Percentiles rank a stretch among this genome's conserved stretches.
phyloP scores from a whole-genome alignment of 805 yeast genomes.

The Candida ipomoeae region DNA sequence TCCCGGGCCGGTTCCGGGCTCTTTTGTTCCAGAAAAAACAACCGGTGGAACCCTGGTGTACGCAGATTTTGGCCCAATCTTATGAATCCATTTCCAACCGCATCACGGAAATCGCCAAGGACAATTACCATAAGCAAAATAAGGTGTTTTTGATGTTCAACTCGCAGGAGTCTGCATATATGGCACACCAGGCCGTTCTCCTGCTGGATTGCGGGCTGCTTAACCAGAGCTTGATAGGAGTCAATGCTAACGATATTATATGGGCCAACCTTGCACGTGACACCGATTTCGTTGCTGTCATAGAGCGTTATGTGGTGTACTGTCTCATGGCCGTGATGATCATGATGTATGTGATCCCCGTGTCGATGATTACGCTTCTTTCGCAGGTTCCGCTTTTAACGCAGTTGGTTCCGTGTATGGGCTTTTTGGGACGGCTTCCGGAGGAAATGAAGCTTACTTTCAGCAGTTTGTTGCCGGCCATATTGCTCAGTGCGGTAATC shows the following conservation, averaged over 20 bases:
- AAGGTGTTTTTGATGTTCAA: conserved; percentile 63
- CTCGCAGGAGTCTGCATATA: conserved; percentile 52
- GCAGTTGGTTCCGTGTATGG: conserved; percentile 54
- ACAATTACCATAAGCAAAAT: conserved; percentile 23
- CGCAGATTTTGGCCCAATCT: conserved; percentile 15
- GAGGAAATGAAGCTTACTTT: conserved; percentile 47
- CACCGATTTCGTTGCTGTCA: conserved; percentile 31
- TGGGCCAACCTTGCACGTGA: conserved; percentile 59
- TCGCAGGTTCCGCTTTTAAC: conserved; percentile 70
- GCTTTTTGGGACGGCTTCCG: conserved; percentile 55
- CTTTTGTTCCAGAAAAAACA: conserved; percentile 21
- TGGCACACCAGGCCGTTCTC: conserved; percentile 57
- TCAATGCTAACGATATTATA: conserved; percentile 62
- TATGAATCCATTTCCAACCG: conserved; percentile 7
- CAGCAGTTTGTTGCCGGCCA: conserved; percentile 64
- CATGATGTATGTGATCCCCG: conserved; percentile 71
- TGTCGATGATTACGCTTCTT: conserved; percentile 70
- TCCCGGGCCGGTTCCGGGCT: conserved; percentile 30
- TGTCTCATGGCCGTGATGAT: conserved; percentile 47
- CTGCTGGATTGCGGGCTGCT: conserved; percentile 39
- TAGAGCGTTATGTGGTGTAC: conserved; percentile 46
- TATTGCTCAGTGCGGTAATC: conserved; percentile 59
- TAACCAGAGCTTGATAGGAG: conserved; percentile 44
- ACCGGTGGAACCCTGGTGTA: conserved; percentile 27
- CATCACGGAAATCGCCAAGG: conserved; percentile 14